Evolutionary conservation across 2,329 filamentous ascomycete species (phyloP), one percentile per base, ranked within the genome.

Genomic region (Catunica adiposa): DNA sequence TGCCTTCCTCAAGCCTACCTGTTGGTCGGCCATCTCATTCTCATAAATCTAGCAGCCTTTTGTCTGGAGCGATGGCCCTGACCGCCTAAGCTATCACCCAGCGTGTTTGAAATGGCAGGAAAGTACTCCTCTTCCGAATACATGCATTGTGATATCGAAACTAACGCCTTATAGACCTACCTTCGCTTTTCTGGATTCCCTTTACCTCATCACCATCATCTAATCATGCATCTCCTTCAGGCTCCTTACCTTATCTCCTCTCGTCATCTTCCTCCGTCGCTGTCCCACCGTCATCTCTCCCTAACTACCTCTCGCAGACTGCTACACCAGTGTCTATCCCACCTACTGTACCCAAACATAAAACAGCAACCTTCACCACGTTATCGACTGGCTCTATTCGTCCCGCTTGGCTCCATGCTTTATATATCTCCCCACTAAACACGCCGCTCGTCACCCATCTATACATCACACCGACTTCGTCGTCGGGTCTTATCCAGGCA

Each of bases 41-140:
- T 53, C 65, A 54, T 61, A 62, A 59, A 20, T 66, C 71, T 4
- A 73, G 77, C 59, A 75, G 79, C 8, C 73, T 98, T 7, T 89
- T 67, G 74, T 95, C 56, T 97, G 96, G 68, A 77, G 79, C 59
- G 79, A 76, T 14, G 71, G 78, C 1, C 70, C 75, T 40, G 81
- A 80, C 3, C 70, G 73, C 29, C 85, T 89, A 25, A 94, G 87
- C 61, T 94, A 84, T 70, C 97, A 97, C 66, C 92, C 92, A 9
- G 80, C 82, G 58, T 98, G 92, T 72, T 73, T 97, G 64, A 95
- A 90, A 73, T 97, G 89, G 89, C 92, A 97, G 85, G 88, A 90
- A 63, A 62, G 79, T 67, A 34, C 55, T 51, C 7, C 8, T 20
- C 40, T n/a, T 17, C 20, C 40, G 2, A 14, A 17, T 20, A 46